Conservation (phyloP, 2,329 filamentous ascomycete species). For the Phialocephala subalpina region DNA sequence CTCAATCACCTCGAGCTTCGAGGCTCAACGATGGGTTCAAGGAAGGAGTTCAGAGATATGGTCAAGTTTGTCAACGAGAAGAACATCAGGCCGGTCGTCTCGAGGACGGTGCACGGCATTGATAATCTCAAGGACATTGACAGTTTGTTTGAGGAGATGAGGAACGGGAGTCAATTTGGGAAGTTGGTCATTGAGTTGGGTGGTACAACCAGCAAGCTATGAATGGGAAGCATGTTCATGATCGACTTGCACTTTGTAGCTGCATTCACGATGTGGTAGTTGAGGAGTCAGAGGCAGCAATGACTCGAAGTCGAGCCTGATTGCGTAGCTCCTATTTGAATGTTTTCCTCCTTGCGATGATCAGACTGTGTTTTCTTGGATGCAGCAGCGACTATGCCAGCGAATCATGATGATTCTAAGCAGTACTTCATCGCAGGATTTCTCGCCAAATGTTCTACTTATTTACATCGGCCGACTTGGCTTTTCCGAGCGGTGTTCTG, state of each 20-base stretch:
- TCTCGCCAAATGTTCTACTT: too few species aligned
- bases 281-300: too few species aligned
- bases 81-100: conserved; percentile 80
- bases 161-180: conserved; percentile 85
- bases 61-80: conserved; percentile 79
- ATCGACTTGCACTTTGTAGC: neutral
- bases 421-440: too few species aligned
- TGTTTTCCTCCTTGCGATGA: too few species aligned
- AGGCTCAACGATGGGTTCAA: conserved; percentile 90
- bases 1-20: conserved; percentile 87
- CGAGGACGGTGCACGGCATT: conserved; percentile 75
- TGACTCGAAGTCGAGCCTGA: too few species aligned
- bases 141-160: conserved; percentile 86
- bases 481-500: too few species aligned
- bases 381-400: too few species aligned
- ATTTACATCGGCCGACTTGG: too few species aligned
- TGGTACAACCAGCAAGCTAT: conserved; percentile 34
- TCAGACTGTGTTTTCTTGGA: too few species aligned
- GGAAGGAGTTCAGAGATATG: conserved; percentile 92
- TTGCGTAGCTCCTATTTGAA: too few species aligned
- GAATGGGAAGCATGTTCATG: conserved; percentile 12
- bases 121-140: conserved; percentile 83
- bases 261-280: too few species aligned
- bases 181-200: conserved; percentile 83
- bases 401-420: too few species aligned